phyloP scores from a whole-genome alignment of 768 basidiomycete genomes.

The Auricularia sp. region DNA sequence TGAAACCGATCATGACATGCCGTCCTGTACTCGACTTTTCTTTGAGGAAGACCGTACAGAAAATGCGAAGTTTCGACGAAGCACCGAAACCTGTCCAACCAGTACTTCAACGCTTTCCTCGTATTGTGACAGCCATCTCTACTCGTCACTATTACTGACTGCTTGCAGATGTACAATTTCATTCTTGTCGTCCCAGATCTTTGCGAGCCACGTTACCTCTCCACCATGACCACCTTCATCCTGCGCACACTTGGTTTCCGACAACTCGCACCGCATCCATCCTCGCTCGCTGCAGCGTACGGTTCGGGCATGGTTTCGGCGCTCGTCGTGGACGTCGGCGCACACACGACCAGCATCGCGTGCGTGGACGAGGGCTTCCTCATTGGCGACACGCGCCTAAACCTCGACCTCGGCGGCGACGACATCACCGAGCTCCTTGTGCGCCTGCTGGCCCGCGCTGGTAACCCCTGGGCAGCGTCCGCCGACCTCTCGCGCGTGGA shows the following conservation, averaged over 20 bases:
- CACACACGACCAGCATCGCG: constrained; percentile 70
- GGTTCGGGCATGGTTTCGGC: constrained; percentile 92
- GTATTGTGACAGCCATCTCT: too few relatives aligned
- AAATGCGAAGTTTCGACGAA: too few relatives aligned
- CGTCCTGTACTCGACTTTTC: too few relatives aligned
- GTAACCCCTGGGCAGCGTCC: constrained; percentile 74
- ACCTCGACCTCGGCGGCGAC: constrained; percentile 82
- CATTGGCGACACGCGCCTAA: constrained; percentile 75
- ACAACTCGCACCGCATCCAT: constrained; percentile 88
- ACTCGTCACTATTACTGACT: neutral
- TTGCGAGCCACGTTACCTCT: constrained; percentile 75
- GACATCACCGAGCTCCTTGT: constrained; percentile 88
- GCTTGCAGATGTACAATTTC: constrained; percentile 69
- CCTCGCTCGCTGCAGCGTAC: constrained; percentile 86
- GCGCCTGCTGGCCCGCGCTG: constrained; percentile 65
- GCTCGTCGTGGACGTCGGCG: constrained; percentile 93
- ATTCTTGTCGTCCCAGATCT: constrained; percentile 88
- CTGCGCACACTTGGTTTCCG: constrained; percentile 81
- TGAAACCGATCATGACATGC: too few relatives aligned
- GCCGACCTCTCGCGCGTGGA: constrained; percentile 65
- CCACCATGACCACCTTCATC: constrained; percentile 63
- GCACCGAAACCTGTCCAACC: too few relatives aligned
- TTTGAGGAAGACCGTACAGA: too few relatives aligned
- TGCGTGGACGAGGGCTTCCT: constrained; percentile 94
- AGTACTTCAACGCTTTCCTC: too few relatives aligned